Conservation (phyloP, 108 stramenopile species). For the Epithemia pelagica region DNA sequence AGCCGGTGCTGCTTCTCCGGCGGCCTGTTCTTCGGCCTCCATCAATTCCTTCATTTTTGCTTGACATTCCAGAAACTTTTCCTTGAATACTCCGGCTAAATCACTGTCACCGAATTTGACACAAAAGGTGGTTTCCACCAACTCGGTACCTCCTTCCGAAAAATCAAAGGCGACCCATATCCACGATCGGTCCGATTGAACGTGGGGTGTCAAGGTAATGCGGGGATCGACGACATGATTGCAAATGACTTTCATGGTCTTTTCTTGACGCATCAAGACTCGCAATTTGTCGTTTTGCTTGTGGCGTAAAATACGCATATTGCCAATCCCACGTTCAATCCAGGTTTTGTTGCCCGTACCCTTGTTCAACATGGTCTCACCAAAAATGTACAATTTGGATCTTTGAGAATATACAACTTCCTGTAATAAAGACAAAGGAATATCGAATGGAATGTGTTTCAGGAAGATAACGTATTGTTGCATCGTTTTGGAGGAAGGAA, state of each 20-base stretch:
- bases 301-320: conserved; percentile 94
- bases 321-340: conserved; percentile 97
- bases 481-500: background rate
- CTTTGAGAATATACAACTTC: conserved; percentile 65
- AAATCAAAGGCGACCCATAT: conserved; percentile 98
- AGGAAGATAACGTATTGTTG: background rate
- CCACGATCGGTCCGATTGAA: conserved; percentile 91
- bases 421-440: conserved; percentile 14
- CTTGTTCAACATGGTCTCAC: conserved; percentile 95
- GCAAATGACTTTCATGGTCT: conserved; percentile 98
- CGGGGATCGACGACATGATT: conserved; percentile 97
- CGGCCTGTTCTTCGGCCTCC: conserved; percentile 78
- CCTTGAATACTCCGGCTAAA: conserved; percentile 89
- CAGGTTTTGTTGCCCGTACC: conserved; percentile 97
- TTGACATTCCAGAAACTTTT: conserved; percentile 79
- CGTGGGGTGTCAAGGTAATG: conserved; percentile 93
- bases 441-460: background rate
- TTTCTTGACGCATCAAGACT: conserved; percentile 98
- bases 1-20: too few relatives aligned
- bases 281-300: conserved; percentile 82
- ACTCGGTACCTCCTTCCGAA: conserved; percentile 88
- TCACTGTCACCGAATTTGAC: conserved; percentile 92
- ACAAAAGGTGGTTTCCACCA: conserved; percentile 94
- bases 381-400: conserved; percentile 93
- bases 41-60: conserved; percentile 78